Evolutionary conservation across 208 protist species (phyloP).

Genomic region (Trypanosoma theileri): DNA sequence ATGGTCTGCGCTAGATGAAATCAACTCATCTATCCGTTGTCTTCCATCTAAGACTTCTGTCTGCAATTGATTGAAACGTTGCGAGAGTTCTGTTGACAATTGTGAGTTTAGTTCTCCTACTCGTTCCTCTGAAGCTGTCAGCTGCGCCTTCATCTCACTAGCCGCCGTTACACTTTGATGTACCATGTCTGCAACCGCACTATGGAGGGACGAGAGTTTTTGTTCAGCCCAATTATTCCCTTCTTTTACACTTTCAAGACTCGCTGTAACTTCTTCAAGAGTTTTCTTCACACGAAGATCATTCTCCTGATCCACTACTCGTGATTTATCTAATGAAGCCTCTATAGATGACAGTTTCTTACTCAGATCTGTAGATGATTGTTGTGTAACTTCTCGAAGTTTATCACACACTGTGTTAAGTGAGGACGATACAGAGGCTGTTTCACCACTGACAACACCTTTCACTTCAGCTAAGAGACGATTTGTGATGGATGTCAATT

Average conservation of each 20-base stretch:
- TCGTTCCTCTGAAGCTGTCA: slow-evolving; percentile 7
- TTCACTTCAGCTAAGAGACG: slow-evolving; percentile 21
- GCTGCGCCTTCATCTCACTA: slow-evolving; percentile 11
- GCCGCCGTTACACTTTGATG: background rate
- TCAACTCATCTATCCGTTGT: slow-evolving; percentile 17
- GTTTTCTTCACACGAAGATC: background rate
- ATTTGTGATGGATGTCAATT: slow-evolving; percentile 1
- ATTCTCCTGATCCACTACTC: background rate
- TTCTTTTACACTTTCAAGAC: slow-evolving; percentile 9
- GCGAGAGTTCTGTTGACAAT: slow-evolving; percentile 3
- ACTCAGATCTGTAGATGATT: slow-evolving; percentile 16
- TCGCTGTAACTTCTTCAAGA: slow-evolving; percentile 11
- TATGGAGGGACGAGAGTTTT: slow-evolving; percentile 13
- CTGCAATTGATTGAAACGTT: slow-evolving; percentile 12
- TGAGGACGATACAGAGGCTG: slow-evolving; percentile 12
- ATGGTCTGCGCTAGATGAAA: slow-evolving; percentile 20
- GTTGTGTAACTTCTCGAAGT: slow-evolving; percentile 16
- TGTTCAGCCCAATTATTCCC: background rate
- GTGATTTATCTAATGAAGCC: slow-evolving; percentile 1
- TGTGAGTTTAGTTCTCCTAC: slow-evolving; percentile 5
- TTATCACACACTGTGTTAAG: slow-evolving; percentile 21
- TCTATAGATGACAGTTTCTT: slow-evolving; percentile 18
- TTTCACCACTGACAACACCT: slow-evolving; percentile 13
- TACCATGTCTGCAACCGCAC: slow-evolving; percentile 6
- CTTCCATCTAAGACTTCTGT: slow-evolving; percentile 12